Conservation (phyloP, 176 grass and related monocot genomes). For the Zea luxurians region DNA sequence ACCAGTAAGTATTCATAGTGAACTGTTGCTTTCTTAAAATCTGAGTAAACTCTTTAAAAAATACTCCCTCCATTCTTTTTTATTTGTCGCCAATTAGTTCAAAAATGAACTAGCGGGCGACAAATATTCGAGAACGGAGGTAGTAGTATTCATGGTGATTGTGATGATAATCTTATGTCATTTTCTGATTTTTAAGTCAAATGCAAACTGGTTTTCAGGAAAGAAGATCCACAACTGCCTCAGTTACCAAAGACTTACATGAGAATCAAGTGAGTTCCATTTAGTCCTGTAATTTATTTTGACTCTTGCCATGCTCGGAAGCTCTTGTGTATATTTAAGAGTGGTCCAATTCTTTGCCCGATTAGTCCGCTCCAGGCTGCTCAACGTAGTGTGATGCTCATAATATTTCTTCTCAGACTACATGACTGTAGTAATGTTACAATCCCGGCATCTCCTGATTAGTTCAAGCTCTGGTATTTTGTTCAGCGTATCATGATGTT, state of each 20-base stretch:
- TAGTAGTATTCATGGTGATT: slow-evolving; percentile 27
- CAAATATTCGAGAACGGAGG: too few relatives aligned
- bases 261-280: slow-evolving; percentile 79
- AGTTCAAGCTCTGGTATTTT: neutral
- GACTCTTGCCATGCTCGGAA: slow-evolving; percentile 1
- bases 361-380: neutral
- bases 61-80: neutral
- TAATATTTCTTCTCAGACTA: too few relatives aligned
- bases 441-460: neutral
- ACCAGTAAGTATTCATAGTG: slow-evolving; percentile 54
- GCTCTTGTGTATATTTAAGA: neutral
- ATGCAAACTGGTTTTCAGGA: slow-evolving; percentile 61
- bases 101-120: too few relatives aligned
- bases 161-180: slow-evolving; percentile 1
- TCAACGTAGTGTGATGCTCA: neutral
- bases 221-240: slow-evolving; percentile 58
- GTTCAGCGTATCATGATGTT: neutral
- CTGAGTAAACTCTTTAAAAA: neutral
- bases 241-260: slow-evolving; percentile 63
- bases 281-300: slow-evolving; percentile 6
- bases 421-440: neutral
- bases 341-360: neutral
- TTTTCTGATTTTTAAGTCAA: slow-evolving; percentile 16
- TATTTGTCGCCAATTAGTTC: too few relatives aligned
- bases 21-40: neutral